Evolutionary conservation across 2,329 filamentous ascomycete genomes (phyloP), one percentile per base, ranked within the genome.

Genomic region (Talaromyces sp.): DNA sequence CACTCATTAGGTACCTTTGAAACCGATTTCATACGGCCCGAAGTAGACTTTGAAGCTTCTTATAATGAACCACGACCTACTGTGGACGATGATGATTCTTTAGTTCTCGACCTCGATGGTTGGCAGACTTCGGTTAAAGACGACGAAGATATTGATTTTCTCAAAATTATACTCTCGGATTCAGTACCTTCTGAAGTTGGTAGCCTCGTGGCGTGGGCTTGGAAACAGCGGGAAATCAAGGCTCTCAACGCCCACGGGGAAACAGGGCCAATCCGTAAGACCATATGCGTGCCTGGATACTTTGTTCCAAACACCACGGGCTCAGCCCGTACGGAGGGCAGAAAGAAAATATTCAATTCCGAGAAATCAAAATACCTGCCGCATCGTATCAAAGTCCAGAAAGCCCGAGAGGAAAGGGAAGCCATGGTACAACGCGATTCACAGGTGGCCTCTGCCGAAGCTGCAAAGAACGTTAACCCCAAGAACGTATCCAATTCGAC

Each of bases 291-390:
- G 62, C 77, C 83, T 65, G 87, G 86, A 44, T 88, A 89, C 70
- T 98, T 97, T 71, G 91, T 97, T 47, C 87, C 91, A 0, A 99
- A 97, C 67, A 65, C 83, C 0, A 92, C 92, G 9, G 95, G 95
- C 36, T 90, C 87, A 68, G 95, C 95, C 61, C 87, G 95, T 61
- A 97, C 95, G 0, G 93, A 99, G 78, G 93, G 92, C 31, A 88
- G 92, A 70, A 94, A 96, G 81, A 96, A 94, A 81, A 98, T 99
- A 61, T 84, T 96, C 65, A 96, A 99, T 74, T 91, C 92, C 0
- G 95, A 99, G 75, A 99, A 99, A 80, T 96, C 93, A 31, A 96
- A 97, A 73, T 99, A 99, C 73, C 84, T 99, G 7, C 95, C 95
- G 47, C 95, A 99, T 81, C 93, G 96, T 66, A 95, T 99, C 78